These are phyloP conservation scores for Thyridium curvatum DNA, from an alignment of 2,329 filamentous ascomycete genomes.

Conservation along the genomic window DNA sequence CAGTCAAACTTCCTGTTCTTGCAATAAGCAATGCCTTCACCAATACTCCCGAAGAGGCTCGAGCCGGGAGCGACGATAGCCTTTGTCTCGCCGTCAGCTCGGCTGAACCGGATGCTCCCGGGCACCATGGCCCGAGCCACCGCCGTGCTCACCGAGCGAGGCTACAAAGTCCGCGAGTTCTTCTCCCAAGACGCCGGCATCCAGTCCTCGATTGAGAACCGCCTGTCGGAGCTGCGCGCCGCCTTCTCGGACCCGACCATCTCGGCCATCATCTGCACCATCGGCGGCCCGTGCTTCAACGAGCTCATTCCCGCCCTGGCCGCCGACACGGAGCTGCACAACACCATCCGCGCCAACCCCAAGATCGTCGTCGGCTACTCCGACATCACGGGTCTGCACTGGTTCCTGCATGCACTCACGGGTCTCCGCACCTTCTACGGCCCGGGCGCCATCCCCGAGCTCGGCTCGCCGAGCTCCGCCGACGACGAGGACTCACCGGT, in stretches of 20 bases:
- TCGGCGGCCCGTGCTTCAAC: constrained; percentile 29
- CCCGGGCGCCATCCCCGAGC: constrained; percentile 29
- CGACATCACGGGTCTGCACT: constrained; percentile 35
- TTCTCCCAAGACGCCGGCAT: constrained; percentile 22
- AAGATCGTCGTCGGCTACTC: constrained; percentile 36
- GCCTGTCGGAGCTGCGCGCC: constrained; percentile 27
- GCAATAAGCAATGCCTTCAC: no score
- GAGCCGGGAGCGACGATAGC: constrained; percentile 29
- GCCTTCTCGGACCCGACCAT: constrained; percentile 28
- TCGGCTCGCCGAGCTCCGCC: constrained; percentile 22
- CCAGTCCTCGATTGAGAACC: constrained; percentile 24
- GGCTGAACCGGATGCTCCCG: constrained; percentile 24
- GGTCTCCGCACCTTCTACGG: constrained; percentile 38
- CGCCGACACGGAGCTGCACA: constrained; percentile 25
- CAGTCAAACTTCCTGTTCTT: no score
- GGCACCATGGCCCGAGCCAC: constrained; percentile 21
- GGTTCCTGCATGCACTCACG: constrained; percentile 27
- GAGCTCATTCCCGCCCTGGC: constrained; percentile 31
- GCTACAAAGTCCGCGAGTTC: constrained; percentile 26
- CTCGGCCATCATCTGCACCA: constrained; percentile 29
- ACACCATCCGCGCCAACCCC: constrained; percentile 23
- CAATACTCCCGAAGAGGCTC: constrained; percentile 8
- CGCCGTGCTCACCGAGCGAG: constrained; percentile 18
- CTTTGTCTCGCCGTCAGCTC: constrained; percentile 31
- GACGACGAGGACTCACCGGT: constrained; percentile 17